Evolutionary conservation across 805 yeast genomes (phyloP), one percentile per base, ranked within the genome.

Genomic region (Wickerhamiella bombiphila): DNA sequence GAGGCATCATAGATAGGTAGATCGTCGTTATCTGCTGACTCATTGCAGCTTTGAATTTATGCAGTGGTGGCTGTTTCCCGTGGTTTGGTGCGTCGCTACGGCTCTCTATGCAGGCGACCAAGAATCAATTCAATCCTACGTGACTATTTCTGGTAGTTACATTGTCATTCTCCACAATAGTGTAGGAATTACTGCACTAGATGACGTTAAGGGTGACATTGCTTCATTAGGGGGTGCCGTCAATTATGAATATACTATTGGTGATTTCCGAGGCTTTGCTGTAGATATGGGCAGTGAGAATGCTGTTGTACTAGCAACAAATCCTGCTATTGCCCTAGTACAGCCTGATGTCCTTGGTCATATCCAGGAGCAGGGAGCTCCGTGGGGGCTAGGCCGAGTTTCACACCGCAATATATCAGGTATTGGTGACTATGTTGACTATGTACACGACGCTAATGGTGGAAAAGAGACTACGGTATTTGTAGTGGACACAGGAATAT

Each of bases 401-500:
- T 53, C 60, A 4, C 46, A 49, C 34, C 49, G 57, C 18, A 42
- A 39, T n/a, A 39, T 42, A 21, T 18, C 17, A 8, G 11, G 35
- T 17, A 17, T 18, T 13, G 25, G 35, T 14, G 31, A 31, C 22
- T 28, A 65, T 5, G 70, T 69, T n/a, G 79, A 76, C 30, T 60
- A 44, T 5, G 35, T 42, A 3, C 35, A 39, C 22, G 54, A 51
- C 39, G 38, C 34, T 34, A 51, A 54, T 35, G 94, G 93, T 0
- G 60, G 61, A 37, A 37, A 38, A 14, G 70, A 67, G 30, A 80
- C 81, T 2, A 69, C 69, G 40, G 88, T 76, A 0, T 85, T 85
- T 54, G 71, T 86, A 32, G 65, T 83, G 38, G 96, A 85, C 57
- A 79, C 94, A 2, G 96, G 96, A 4, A 70, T 60, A 15, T 51